A percentile compares a stretch with the other conserved stretches of the same genome.
These are phyloP conservation scores for Candida glucosophila DNA, from an alignment of 1,139 yeast genomes.

Conservation along the genomic window DNA sequence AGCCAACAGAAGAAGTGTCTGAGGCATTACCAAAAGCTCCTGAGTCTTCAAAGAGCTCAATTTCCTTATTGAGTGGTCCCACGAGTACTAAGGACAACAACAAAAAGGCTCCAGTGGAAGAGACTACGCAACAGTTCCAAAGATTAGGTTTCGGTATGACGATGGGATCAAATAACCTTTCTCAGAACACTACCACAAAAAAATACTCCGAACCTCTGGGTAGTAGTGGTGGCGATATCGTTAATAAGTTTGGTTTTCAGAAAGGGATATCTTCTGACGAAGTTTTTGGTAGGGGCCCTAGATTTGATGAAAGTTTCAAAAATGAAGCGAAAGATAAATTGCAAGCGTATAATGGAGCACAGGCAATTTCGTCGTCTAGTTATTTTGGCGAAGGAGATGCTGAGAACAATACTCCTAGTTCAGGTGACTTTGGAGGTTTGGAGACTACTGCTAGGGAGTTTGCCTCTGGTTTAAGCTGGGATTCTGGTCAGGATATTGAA, in stretches of 20 bases:
- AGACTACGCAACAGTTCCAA: slow-evolving; percentile 65
- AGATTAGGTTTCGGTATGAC: slow-evolving; percentile 83
- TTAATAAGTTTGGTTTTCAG: slow-evolving; percentile 74
- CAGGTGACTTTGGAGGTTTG: slow-evolving; percentile 25
- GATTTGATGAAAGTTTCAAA: slow-evolving; percentile 70
- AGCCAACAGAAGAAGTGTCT: slow-evolving; percentile 38
- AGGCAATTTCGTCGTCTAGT: slow-evolving; percentile 81
- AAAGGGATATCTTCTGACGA: slow-evolving; percentile 96
- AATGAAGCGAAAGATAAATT: slow-evolving; percentile 74
- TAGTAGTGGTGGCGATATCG: slow-evolving; percentile 73
- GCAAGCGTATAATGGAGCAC: slow-evolving; percentile 77
- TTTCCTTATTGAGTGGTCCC: slow-evolving; percentile 7
- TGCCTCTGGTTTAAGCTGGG: slow-evolving; percentile 59
- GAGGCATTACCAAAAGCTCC: slow-evolving; percentile 5
- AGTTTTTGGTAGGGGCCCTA: slow-evolving; percentile 77
- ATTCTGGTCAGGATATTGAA: slow-evolving; percentile 83
- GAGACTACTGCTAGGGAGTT: slow-evolving; percentile 59
- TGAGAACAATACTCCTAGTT: slow-evolving; percentile 16
- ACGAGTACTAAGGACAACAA: background rate
- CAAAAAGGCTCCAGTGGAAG: slow-evolving; percentile 28
- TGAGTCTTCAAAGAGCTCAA: slow-evolving; percentile 5
- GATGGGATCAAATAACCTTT: slow-evolving; percentile 29
- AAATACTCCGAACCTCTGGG: too few relatives aligned
- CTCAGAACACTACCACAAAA: slow-evolving; percentile 30
- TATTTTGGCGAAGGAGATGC: slow-evolving; percentile 85